phyloP scores from a whole-genome alignment of 768 basidiomycete genomes.

The Punctularia strigosozonata region DNA sequence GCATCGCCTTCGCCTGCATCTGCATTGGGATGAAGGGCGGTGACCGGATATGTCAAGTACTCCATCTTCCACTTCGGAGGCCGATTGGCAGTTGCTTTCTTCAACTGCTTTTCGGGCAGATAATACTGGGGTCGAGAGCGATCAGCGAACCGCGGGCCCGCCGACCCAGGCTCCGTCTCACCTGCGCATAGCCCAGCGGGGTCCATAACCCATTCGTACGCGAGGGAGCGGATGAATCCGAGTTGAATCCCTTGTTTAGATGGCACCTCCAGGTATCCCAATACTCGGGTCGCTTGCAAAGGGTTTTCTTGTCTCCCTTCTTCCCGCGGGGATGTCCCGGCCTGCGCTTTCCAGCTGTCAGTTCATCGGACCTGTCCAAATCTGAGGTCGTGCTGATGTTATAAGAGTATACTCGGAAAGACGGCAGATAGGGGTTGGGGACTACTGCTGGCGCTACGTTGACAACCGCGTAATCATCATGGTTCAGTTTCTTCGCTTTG shows the following conservation, averaged over 20 bases:
- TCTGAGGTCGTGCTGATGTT: slow-evolving; percentile 33
- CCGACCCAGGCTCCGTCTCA: slow-evolving; percentile 21
- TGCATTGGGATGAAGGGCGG: slow-evolving; percentile 26
- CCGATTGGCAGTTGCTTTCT: slow-evolving; percentile 30
- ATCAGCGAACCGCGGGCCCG: slow-evolving; percentile 6
- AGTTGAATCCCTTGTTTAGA: slow-evolving; percentile 46
- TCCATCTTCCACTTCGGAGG: slow-evolving; percentile 63
- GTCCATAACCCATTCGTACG: slow-evolving; percentile 58
- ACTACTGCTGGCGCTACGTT: slow-evolving; percentile 77
- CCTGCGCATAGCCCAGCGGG: slow-evolving; percentile 81
- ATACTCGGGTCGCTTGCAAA: slow-evolving; percentile 39
- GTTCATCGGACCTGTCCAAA: slow-evolving; percentile 17
- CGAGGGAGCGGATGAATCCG: slow-evolving; percentile 56
- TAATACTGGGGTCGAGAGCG: slow-evolving; percentile 37
- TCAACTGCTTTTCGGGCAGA: slow-evolving; percentile 38
- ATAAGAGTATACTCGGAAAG: slow-evolving; percentile 73
- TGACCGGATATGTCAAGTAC: slow-evolving; percentile 54
- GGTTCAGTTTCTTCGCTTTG: slow-evolving; percentile 34
- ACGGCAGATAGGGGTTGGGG: slow-evolving; percentile 78
- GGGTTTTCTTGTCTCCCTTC: slow-evolving; percentile 13
- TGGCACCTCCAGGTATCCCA: slow-evolving; percentile 54
- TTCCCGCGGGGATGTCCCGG: slow-evolving; percentile 32
- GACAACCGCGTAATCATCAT: slow-evolving; percentile 61
- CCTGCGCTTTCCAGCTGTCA: slow-evolving; percentile 31
- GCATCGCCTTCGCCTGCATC: slow-evolving; percentile 8